Conservation (phyloP, 1,284 basidiomycete species). For the Peniophora sp. region DNA sequence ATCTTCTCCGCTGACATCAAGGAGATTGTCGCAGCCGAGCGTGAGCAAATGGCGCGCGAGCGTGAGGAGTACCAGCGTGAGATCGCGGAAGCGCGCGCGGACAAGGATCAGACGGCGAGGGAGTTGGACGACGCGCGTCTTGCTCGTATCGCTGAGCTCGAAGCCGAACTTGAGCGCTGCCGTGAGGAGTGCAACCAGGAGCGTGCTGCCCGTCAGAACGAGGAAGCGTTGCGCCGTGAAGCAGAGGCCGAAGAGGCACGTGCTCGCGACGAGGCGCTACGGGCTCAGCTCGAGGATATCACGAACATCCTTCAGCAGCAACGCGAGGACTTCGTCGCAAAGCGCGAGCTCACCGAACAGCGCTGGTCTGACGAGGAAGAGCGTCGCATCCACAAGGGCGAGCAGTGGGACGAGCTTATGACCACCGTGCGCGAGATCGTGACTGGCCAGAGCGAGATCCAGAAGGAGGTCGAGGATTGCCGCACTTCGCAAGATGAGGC, state of each 20-base stretch:
- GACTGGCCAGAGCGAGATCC: constrained; percentile 43
- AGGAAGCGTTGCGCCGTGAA: constrained; percentile 55
- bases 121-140: constrained; percentile 43
- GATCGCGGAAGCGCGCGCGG: constrained; percentile 21
- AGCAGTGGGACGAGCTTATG: constrained; percentile 40
- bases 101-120: constrained; percentile 38
- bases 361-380: constrained; percentile 50
- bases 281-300: constrained; percentile 55
- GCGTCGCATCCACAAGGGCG: constrained; percentile 47
- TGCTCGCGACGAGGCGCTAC: constrained; percentile 51
- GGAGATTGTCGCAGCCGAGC: constrained; percentile 48
- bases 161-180: constrained; percentile 52
- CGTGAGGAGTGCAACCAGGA: constrained; percentile 49
- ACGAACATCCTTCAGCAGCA: constrained; percentile 62
- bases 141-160: constrained; percentile 45
- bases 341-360: constrained; percentile 47
- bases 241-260: constrained; percentile 43
- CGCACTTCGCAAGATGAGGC: constrained; percentile 37
- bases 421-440: constrained; percentile 51
- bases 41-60: constrained; percentile 43
- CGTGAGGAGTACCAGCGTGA: constrained; percentile 24
- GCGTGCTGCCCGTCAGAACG: constrained; percentile 43
- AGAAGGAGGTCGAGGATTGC: constrained; percentile 40
- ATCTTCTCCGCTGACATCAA: constrained; percentile 48
- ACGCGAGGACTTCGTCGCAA: constrained; percentile 43